Evolutionary conservation across 192 early-diverging fungal genomes (phyloP), one percentile per base, ranked within the genome.

Genomic region (Coemansia sp.): DNA sequence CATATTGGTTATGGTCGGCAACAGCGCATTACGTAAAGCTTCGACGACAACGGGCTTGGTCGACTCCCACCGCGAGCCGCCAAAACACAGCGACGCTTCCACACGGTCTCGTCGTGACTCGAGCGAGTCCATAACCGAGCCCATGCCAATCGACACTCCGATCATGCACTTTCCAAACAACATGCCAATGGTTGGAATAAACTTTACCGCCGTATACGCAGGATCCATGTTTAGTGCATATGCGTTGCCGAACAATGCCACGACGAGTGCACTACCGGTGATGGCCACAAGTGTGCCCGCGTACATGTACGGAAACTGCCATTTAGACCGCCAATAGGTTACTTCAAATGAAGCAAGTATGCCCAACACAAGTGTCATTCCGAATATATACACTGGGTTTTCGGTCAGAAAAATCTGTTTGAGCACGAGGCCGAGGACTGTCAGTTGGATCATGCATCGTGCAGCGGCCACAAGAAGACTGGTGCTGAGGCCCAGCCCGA

Each of bases 151-250:
- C 10, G 89, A 85, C 39, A 88, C 84, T 9, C 86, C 88, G 17
- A 86, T 86, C 85, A 93, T 89, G 39, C 84, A 77, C 63, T 92
- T 94, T 43, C 92, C 92, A 15, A 94, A 85, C 32, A 96, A 70
- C 94, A 96, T 96, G 32, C 92, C 94, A 5, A 96, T 76, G 1
- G 89, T 92, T 19, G 94, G 92, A 52, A 95, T 91, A 64, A 93
- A 95, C 69, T 89, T 86, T 19, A 77, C 78, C 10, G 94, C 89
- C 15, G 83, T 73, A 66, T 84, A 90, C 58, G 90, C 87, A 3
- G 91, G 91, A 21, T 70, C 63, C 64, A 87, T 86, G 19, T 86
- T 83, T 60, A 95, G 83, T 24, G 90, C 88, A 58, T 84, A 87
- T 5, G 70, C 76, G 57, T 69, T 76, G 50, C 75, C 63, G 50